Evolutionary conservation across 192 early-diverging fungal genomes (phyloP).

Genomic region (Backusella luteola): DNA sequence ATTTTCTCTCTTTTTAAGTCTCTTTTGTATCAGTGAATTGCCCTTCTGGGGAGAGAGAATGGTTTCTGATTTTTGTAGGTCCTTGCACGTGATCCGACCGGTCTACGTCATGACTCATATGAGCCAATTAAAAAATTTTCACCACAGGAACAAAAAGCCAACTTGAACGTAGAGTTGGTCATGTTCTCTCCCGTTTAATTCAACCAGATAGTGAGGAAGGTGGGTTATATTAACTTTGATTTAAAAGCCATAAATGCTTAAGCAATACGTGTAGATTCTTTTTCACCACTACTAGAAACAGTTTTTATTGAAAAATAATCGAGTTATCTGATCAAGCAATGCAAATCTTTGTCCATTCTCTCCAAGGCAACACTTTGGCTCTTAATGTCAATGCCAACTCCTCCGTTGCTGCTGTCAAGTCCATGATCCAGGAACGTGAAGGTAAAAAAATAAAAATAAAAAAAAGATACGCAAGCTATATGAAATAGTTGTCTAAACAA

Average conservation of each 20-base stretch:
- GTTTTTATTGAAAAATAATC: slow-evolving; percentile 48
- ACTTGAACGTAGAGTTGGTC: not conserved
- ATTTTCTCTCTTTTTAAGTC: not conserved
- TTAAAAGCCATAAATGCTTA: no score
- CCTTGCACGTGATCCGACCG: not conserved
- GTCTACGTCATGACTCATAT: not conserved
- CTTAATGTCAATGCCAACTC: slow-evolving; percentile 50
- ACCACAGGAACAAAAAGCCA: not conserved
- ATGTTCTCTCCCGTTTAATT: slow-evolving; percentile 36
- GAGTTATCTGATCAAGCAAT: slow-evolving; percentile 53
- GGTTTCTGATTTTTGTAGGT: not conserved
- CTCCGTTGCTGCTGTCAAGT: slow-evolving; percentile 53
- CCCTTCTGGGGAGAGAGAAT: not conserved
- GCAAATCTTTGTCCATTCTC: slow-evolving; percentile 66
- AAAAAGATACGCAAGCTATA: not conserved
- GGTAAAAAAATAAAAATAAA: slow-evolving; percentile 21
- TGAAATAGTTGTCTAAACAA: no score
- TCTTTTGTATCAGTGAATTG: not conserved
- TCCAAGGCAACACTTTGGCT: slow-evolving; percentile 59
- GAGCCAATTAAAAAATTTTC: slow-evolving; percentile 36
- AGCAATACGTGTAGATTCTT: not conserved
- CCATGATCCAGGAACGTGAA: slow-evolving; percentile 53
- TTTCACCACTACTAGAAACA: slow-evolving; percentile 35
- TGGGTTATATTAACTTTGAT: not conserved
- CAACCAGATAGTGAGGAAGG: slow-evolving; percentile 58